Conservation (phyloP, 495 filamentous ascomycete genomes). For the Aspergillus campestris region DNA sequence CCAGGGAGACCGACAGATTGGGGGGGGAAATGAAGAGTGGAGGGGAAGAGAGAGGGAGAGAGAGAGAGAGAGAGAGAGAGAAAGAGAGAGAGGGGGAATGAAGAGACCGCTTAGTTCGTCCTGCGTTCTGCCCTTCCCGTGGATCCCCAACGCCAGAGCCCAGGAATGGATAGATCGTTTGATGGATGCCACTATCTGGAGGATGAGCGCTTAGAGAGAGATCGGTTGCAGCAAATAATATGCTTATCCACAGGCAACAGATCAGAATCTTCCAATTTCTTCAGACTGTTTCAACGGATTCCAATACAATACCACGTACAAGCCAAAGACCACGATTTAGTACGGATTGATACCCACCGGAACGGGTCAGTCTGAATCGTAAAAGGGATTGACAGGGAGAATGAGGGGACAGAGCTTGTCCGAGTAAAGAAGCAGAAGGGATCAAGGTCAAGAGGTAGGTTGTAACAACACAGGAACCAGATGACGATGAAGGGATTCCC, state of each 20-base stretch:
- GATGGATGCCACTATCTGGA: neutral
- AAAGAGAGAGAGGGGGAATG: constrained; percentile 5
- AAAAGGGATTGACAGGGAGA: too few species aligned
- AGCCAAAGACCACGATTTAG: too few species aligned
- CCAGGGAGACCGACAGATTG: constrained; percentile 3
- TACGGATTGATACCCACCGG: too few species aligned
- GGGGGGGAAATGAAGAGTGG: constrained; percentile 3
- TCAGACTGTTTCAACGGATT: too few species aligned
- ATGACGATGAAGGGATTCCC: constrained; percentile 11
- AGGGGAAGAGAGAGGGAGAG: constrained; percentile 6
- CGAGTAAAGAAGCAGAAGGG: constrained; percentile 4
- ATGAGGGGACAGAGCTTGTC: too few species aligned
- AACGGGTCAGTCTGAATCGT: too few species aligned
- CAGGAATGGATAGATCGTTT: constrained; percentile 11
- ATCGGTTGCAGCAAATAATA: neutral
- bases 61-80: constrained; percentile 2
- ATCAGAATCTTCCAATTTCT: too few species aligned
- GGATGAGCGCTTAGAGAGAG: neutral
- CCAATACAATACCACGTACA: too few species aligned
- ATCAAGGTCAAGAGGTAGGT: constrained; percentile 1
- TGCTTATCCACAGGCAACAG: too few species aligned
- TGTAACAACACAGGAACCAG: neutral
- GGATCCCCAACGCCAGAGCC: constrained; percentile 3
- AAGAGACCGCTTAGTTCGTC: constrained; percentile 11
- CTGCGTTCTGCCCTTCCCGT: constrained; percentile 1